These are phyloP conservation scores for Peltaster fructicola DNA, from an alignment of 2,329 filamentous ascomycete species.

Conservation along the genomic window DNA sequence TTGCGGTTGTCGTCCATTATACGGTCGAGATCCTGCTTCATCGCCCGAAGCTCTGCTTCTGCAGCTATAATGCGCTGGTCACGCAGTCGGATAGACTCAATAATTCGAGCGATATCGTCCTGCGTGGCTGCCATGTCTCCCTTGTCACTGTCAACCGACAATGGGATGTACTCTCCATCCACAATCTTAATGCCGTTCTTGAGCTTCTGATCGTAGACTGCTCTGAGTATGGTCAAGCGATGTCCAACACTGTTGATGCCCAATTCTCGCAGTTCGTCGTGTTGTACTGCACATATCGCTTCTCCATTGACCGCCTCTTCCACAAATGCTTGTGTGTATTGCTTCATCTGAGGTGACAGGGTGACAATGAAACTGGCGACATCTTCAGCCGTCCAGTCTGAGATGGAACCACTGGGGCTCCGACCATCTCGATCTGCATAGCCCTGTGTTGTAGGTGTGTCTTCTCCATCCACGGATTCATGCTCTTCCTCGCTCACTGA, in stretches of 20 bases:
- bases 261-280: conserved; percentile 91
- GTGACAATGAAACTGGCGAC: conserved; percentile 68
- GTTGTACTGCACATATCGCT: conserved; percentile 69
- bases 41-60: conserved; percentile 64
- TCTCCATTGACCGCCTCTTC: conserved; percentile 93
- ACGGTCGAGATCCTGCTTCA: conserved; percentile 37
- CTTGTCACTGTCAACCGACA: conserved; percentile 69
- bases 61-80: conserved; percentile 77
- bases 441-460: conserved; percentile 52
- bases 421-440: conserved; percentile 18
- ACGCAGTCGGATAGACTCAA: conserved; percentile 72
- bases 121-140: conserved; percentile 77
- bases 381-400: conserved; percentile 70
- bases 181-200: conserved; percentile 84
- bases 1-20: conserved; percentile 67
- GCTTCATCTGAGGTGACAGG: conserved; percentile 14
- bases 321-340: conserved; percentile 25
- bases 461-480: conserved; percentile 32
- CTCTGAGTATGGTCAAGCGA: conserved; percentile 84
- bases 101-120: conserved; percentile 81
- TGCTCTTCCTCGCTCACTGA: conserved; percentile 29
- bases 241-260: conserved; percentile 85
- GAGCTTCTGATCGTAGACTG: conserved; percentile 89
- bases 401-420: conserved; percentile 57
- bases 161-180: conserved; percentile 79